phyloP scores from a whole-genome alignment of 1,284 basidiomycete species.

The Takashimella tepidaria region DNA sequence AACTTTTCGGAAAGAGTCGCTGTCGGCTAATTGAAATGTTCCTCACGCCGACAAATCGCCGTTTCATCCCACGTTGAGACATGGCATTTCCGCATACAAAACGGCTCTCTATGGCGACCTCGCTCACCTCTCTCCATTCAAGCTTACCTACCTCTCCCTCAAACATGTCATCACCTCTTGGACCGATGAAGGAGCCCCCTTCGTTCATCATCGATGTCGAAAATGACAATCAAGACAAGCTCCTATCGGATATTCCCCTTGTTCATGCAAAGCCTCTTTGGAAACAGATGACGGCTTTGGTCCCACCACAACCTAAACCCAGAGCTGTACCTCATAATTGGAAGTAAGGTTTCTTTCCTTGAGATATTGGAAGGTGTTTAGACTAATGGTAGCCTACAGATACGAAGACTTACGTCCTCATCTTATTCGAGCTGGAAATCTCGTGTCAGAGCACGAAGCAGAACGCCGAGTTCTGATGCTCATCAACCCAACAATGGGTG shows the following conservation, averaged over 20 bases:
- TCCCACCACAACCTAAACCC: slow-evolving; percentile 13
- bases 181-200: slow-evolving; percentile 5
- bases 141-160: no score
- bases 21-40: no score
- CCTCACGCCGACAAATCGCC: no score
- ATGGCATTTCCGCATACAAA: no score
- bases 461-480: slow-evolving; percentile 24
- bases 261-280: slow-evolving; percentile 15
- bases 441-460: slow-evolving; percentile 20
- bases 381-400: not conserved
- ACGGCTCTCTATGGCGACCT: no score
- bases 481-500: slow-evolving; percentile 19
- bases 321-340: slow-evolving; percentile 18
- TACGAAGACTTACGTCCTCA: slow-evolving; percentile 16
- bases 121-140: no score
- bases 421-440: slow-evolving; percentile 20
- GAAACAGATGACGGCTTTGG: slow-evolving; percentile 14
- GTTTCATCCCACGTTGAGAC: no score
- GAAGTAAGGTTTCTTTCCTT: not conserved
- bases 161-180: no score
- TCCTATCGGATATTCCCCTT: slow-evolving; percentile 12
- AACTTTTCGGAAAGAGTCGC: no score
- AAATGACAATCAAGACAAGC: slow-evolving; percentile 16
- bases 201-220: slow-evolving; percentile 7
- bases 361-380: not conserved